These are phyloP conservation scores for Fusarium paranaense DNA, from an alignment of 2,329 filamentous ascomycete species.

Conservation along the genomic window DNA sequence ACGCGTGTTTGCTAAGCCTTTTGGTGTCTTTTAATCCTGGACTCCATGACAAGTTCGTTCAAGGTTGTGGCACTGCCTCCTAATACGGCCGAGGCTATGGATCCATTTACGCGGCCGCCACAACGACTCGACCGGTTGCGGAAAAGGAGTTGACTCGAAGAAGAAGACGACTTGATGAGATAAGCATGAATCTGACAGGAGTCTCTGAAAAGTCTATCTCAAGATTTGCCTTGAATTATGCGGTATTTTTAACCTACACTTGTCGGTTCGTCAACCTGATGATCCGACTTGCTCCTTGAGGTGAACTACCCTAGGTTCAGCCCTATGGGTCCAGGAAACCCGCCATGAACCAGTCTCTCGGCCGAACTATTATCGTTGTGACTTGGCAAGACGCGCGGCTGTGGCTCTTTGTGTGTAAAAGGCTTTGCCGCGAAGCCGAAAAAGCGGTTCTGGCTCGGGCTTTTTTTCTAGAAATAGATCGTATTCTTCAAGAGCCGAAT, in stretches of 20 bases:
- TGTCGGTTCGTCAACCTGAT: neutral
- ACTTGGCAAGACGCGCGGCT: conserved; percentile 7
- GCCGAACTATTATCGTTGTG: neutral
- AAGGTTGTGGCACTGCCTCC: neutral
- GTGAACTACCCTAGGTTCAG: neutral
- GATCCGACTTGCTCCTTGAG: neutral
- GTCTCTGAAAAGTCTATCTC: neutral
- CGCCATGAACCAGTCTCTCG: neutral
- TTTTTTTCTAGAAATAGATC: conserved; percentile 24
- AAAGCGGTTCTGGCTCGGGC: conserved; percentile 1
- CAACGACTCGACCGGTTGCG: neutral
- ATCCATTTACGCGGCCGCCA: neutral
- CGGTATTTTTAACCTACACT: neutral
- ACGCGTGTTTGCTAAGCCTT: neutral
- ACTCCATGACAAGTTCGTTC: neutral
- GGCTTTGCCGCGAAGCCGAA: conserved; percentile 2
- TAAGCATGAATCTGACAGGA: neutral
- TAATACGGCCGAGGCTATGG: neutral
- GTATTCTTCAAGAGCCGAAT: conserved; percentile 18
- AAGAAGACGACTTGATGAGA: neutral
- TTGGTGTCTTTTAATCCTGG: neutral
- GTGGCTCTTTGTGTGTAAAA: neutral
- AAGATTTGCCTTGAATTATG: neutral
- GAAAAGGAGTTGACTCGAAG: neutral
- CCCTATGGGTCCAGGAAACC: neutral